phyloP scores from a whole-genome alignment of 1,284 basidiomycete genomes.

The Irpex lacteus region DNA sequence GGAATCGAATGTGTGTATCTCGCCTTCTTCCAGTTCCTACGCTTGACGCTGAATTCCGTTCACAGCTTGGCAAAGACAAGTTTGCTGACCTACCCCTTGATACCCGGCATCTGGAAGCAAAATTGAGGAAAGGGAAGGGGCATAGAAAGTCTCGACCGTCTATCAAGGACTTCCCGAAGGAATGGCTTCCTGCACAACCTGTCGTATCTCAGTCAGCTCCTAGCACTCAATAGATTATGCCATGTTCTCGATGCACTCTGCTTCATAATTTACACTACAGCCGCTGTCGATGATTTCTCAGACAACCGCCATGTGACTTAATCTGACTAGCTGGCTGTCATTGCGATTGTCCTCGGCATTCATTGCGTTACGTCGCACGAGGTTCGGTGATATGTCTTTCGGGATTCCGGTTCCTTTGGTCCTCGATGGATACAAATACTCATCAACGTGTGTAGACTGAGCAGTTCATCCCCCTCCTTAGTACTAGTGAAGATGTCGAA shows the following conservation, averaged over 20 bases:
- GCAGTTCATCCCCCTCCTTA: background rate
- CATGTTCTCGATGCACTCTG: conserved; percentile 1
- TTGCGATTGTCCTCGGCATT: background rate
- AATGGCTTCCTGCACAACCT: conserved; percentile 61
- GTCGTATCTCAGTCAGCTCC: conserved; percentile 7
- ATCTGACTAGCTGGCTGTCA: background rate
- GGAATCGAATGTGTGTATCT: conserved; percentile 71
- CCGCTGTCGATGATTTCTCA: background rate
- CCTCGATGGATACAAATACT: background rate
- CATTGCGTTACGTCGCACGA: background rate
- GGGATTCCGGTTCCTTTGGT: background rate
- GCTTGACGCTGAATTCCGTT: conserved; percentile 8
- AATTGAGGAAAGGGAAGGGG: conserved; percentile 62
- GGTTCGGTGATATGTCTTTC: background rate
- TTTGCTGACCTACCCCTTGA: conserved; percentile 75
- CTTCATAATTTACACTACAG: background rate
- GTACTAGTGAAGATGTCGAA: conserved; percentile 7
- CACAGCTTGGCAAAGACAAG: conserved; percentile 47
- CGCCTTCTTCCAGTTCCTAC: conserved; percentile 2
- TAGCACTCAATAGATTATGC: conserved; percentile 16
- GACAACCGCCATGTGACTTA: background rate
- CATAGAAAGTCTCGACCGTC: conserved; percentile 58
- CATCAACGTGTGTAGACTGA: background rate
- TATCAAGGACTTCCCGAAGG: conserved; percentile 75
- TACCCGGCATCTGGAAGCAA: conserved; percentile 70